Evolutionary conservation across 2,329 filamentous ascomycete genomes (phyloP).

Genomic region (Acrodontium crateriforme): DNA sequence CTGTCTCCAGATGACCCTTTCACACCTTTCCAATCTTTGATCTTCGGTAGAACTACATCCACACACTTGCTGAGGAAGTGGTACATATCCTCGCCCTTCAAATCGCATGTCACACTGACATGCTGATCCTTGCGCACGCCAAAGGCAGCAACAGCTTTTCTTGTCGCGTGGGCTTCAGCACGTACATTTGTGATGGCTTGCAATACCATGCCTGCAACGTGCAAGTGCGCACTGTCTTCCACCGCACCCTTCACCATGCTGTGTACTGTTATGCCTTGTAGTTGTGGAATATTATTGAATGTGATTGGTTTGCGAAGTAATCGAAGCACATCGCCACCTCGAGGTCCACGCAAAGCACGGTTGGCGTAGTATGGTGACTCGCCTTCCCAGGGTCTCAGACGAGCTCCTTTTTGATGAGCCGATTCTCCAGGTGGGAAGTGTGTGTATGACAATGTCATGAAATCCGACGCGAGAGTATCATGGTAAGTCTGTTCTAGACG

Average conservation of each 20-base stretch:
- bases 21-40: constrained; percentile 91
- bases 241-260: constrained; percentile 54
- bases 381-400: constrained; percentile 74
- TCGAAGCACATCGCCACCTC: constrained; percentile 60
- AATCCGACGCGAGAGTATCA: constrained; percentile 70
- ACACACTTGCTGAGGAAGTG: constrained; percentile 85
- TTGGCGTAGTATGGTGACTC: constrained; percentile 92
- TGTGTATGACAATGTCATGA: constrained; percentile 77
- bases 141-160: constrained; percentile 61
- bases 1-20: constrained; percentile 66
- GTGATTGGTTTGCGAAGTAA: constrained; percentile 53
- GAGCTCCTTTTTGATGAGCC: constrained; percentile 42
- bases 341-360: constrained; percentile 67
- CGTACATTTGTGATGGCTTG: constrained; percentile 75
- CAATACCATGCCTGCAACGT: constrained; percentile 70
- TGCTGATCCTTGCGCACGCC: constrained; percentile 56
- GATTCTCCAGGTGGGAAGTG: constrained; percentile 70
- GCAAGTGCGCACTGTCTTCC: constrained; percentile 59
- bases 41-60: constrained; percentile 79
- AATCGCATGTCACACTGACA: constrained; percentile 61
- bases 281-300: constrained; percentile 73
- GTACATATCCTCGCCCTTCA: constrained; percentile 68
- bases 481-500: constrained; percentile 84
- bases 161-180: constrained; percentile 55
- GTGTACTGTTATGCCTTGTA: constrained; percentile 71